These are phyloP conservation scores for Coriolopsis trogii DNA, from an alignment of 1,284 basidiomycete genomes.

Conservation along the genomic window DNA sequence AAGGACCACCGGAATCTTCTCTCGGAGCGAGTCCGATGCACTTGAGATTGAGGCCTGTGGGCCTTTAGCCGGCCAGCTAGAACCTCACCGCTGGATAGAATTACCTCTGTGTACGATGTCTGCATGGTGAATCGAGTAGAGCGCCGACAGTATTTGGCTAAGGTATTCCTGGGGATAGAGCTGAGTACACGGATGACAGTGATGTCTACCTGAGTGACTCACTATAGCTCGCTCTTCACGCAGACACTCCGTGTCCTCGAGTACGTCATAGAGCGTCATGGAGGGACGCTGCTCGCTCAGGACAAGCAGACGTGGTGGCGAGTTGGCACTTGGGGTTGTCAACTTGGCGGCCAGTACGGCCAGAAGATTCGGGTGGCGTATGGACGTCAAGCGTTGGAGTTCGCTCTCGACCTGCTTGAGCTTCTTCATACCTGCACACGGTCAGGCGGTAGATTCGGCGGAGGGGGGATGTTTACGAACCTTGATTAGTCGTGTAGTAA, in stretches of 20 bases:
- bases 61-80: background rate
- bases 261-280: conserved; percentile 65
- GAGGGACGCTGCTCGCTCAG: conserved; percentile 67
- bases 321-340: conserved; percentile 47
- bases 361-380: conserved; percentile 65
- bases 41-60: conserved; percentile 53
- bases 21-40: conserved; percentile 61
- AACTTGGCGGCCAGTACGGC: conserved; percentile 68
- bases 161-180: conserved; percentile 59
- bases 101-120: conserved; percentile 71
- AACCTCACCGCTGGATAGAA: background rate
- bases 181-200: background rate
- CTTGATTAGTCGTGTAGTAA: conserved; percentile 70
- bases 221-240: conserved; percentile 70
- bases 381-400: conserved; percentile 56
- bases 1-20: conserved; percentile 46
- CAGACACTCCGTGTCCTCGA: conserved; percentile 68
- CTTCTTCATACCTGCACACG: conserved; percentile 55
- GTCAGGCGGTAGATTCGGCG: conserved; percentile 1
- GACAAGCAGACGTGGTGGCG: conserved; percentile 57
- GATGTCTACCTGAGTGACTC: conserved; percentile 50
- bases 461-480: conserved; percentile 32
- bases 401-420: conserved; percentile 67
- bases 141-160: conserved; percentile 64
- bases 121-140: conserved; percentile 63